A percentile compares a stretch with the other conserved stretches of the same genome.
Conservation (phyloP, 139 green algal genomes). For the Chlamydomonas schloesseri region DNA sequence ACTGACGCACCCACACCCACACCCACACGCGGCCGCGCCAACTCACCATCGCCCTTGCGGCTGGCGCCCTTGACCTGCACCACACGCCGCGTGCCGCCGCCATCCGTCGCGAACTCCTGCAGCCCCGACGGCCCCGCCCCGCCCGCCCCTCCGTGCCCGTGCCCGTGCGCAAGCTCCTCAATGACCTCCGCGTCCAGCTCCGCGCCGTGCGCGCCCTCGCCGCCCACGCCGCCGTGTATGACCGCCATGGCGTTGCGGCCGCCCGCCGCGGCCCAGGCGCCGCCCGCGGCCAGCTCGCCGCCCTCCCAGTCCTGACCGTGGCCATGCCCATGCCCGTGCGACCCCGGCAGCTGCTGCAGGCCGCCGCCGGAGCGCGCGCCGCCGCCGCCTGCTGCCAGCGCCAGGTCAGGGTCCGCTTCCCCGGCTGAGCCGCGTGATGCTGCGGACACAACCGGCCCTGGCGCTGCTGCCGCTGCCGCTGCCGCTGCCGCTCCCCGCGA, state of each 20-base stretch:
- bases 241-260: constrained; percentile 20
- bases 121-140: constrained; percentile 21
- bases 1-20: no score
- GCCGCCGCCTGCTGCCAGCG: background rate
- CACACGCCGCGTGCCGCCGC: constrained; percentile 1
- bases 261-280: no score
- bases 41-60: constrained; percentile 6
- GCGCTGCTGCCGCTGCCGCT: background rate
- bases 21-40: background rate
- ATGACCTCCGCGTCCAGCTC: constrained; percentile 37
- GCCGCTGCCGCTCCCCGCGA: background rate
- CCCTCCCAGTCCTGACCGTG: background rate
- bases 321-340: background rate
- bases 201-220: background rate
- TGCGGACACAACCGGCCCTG: background rate
- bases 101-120: constrained; percentile 48
- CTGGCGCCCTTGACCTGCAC: constrained; percentile 34
- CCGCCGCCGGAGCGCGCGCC: no score
- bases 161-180: constrained; percentile 27
- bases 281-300: background rate
- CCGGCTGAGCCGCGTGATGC: background rate
- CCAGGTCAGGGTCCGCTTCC: background rate
- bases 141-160: background rate
- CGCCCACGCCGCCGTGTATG: background rate
- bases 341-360: no score